Evolutionary conservation across 805 yeast genomes (phyloP).

Genomic region (Candida easanensis): DNA sequence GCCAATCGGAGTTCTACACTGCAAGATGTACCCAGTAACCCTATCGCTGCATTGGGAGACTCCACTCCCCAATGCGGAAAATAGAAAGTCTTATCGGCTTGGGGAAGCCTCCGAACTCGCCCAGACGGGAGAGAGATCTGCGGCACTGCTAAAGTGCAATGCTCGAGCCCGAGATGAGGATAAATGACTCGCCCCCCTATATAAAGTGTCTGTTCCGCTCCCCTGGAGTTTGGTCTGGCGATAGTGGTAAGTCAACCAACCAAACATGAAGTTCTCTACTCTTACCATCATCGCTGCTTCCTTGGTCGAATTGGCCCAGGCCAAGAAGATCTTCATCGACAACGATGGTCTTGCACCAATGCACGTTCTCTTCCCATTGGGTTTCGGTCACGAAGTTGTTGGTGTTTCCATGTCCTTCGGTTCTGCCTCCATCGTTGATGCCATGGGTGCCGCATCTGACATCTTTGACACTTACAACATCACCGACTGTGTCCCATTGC

Average conservation of each 20-base stretch:
- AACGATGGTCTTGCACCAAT: constrained; percentile 40
- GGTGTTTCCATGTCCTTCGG: constrained; percentile 41
- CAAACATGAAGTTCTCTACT: constrained; percentile 16
- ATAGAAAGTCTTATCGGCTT: too few species aligned
- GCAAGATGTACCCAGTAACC: too few species aligned
- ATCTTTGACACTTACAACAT: constrained; percentile 33
- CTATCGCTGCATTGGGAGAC: too few species aligned
- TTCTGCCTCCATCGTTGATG: constrained; percentile 37
- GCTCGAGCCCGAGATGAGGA: too few species aligned
- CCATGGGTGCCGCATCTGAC: constrained; percentile 33
- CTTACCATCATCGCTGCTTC: constrained; percentile 17
- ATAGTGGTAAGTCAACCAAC: not conserved
- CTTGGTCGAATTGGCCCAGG: constrained; percentile 14
- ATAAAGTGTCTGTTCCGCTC: not conserved
- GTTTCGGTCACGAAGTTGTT: constrained; percentile 38
- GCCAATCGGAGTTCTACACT: too few species aligned
- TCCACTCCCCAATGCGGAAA: too few species aligned
- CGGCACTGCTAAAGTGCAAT: too few species aligned
- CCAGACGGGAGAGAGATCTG: too few species aligned
- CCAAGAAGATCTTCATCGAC: constrained; percentile 39
- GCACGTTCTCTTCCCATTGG: constrained; percentile 36
- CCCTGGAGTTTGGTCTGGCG: too few species aligned
- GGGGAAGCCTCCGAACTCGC: too few species aligned
- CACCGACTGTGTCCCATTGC: constrained; percentile 35
- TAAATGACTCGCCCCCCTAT: too few species aligned